Percentiles rank a stretch among this genome's conserved stretches.
These are phyloP conservation scores for Zalerion maritima DNA, from an alignment of 495 filamentous ascomycete genomes.

Conservation along the genomic window DNA sequence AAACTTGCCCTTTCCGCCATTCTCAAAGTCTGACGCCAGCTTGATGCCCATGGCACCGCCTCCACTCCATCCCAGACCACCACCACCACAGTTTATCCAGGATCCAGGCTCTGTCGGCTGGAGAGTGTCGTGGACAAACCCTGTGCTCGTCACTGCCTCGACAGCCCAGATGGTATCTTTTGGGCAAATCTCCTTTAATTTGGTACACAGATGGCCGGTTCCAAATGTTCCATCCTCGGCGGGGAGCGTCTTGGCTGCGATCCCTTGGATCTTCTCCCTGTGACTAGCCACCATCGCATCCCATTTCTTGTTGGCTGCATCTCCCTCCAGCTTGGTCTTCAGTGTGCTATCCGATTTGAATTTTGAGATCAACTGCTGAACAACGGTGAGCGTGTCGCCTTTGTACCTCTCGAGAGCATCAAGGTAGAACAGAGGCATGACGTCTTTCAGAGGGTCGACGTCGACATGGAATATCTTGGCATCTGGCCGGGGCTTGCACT, in stretches of 20 bases:
- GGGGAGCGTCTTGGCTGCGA: constrained; percentile 40
- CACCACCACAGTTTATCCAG: constrained; percentile 90
- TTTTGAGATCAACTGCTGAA: constrained; percentile 52
- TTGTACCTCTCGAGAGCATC: constrained; percentile 59
- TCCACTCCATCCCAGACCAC: constrained; percentile 91
- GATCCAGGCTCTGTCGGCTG: constrained; percentile 59
- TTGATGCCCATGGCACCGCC: constrained; percentile 81
- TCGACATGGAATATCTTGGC: constrained; percentile 72
- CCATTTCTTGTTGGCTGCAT: constrained; percentile 34
- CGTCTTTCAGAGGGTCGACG: constrained; percentile 72
- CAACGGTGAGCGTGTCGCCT: constrained; percentile 53
- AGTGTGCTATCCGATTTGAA: constrained; percentile 33
- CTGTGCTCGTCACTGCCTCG: constrained; percentile 78
- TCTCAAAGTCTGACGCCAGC: constrained; percentile 54
- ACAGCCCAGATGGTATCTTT: constrained; percentile 69
- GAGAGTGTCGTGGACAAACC: constrained; percentile 68
- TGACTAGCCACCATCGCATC: constrained; percentile 44
- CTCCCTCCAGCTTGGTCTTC: constrained; percentile 29
- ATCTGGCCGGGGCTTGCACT: constrained; percentile 40
- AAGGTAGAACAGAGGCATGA: constrained; percentile 77
- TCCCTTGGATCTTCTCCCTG: constrained; percentile 40
- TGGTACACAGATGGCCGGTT: constrained; percentile 50
- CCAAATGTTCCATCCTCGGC: constrained; percentile 53
- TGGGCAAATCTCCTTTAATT: constrained; percentile 51
- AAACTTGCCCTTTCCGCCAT: constrained; percentile 59